Base-by-base conservation (phyloP, 129 eudicot genomes). In the Artemisia tridentata region DNA sequence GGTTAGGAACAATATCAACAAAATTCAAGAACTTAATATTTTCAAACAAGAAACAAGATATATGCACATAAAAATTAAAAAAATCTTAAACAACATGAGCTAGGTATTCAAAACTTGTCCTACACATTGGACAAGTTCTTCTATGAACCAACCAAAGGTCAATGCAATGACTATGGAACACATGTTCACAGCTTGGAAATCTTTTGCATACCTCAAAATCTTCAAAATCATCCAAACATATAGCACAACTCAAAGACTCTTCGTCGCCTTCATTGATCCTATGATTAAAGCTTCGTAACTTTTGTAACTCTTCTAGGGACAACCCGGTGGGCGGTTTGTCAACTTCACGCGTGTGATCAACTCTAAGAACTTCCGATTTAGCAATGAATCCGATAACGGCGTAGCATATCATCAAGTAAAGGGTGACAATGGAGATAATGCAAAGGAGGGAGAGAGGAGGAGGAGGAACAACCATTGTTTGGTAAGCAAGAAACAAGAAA, bases 121-220 rank as follows among this genome's bases (percentile, higher is more conserved):
- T 84, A 46, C 96, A 88, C 53, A 63, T 79, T 4, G 96, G 96
- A 71, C 96, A 88, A 68, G 80, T 88, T 59, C 81, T 74, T 71
- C 80, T 79, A 76, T 80, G 80, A 19, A 75, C 78, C 72, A 88
- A 72, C 91, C 91, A 86, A 72, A 68, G 73, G 65, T 88, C 91
- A 69, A 88, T 84, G 27, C 96, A 88, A 54, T 63, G 81, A 55
- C 84, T 80, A 81, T 88, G 91, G 34, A 83, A 88, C 27, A 81
- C 80, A 69, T 86, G 96, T 25, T 70, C 81, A 63, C 91, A 88
- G 17, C 80, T 76, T 15, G 91, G 91, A 52, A 88, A 82, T 31
- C 79, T 77, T 65, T 88, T 81, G 78, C 96, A 86, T 21, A 86
- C 70, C 66, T 88, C 83, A n/a, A 65, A 51, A 4, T 77, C 76